Evolutionary conservation across 768 basidiomycete species (phyloP).

Genomic region (Boletus coccyginus): DNA sequence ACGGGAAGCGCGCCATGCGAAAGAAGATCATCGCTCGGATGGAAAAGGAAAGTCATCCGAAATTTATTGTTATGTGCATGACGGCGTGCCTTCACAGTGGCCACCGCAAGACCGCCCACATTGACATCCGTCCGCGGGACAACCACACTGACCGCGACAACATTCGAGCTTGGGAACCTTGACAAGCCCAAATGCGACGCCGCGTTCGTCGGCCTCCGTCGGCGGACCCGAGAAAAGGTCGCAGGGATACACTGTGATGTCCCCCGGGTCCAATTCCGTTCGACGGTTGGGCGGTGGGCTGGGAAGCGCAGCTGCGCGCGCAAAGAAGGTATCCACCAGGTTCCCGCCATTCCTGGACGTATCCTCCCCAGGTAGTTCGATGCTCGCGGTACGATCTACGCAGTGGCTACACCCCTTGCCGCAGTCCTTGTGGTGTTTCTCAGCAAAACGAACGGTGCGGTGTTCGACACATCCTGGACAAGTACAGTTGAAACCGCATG

Average conservation of each 20-base stretch:
- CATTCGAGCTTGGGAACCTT: constrained; percentile 65
- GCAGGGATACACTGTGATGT: constrained; percentile 45
- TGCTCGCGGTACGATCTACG: constrained; percentile 48
- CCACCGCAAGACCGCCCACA: constrained; percentile 59
- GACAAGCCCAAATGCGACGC: constrained; percentile 47
- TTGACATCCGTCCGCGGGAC: constrained; percentile 50
- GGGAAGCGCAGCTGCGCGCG: constrained; percentile 69
- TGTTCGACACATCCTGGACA: constrained; percentile 77
- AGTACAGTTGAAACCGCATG: constrained; percentile 63
- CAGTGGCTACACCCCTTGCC: constrained; percentile 59
- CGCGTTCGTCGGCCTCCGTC: constrained; percentile 37
- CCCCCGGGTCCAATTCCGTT: constrained; percentile 46
- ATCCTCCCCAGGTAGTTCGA: constrained; percentile 40
- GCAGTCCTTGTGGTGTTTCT: constrained; percentile 36
- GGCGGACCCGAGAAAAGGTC: constrained; percentile 35
- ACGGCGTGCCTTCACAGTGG: constrained; percentile 34
- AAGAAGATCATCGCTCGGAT: not conserved
- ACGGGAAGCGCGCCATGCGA: not conserved
- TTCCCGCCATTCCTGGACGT: constrained; percentile 17
- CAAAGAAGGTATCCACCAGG: constrained; percentile 63
- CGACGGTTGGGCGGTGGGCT: constrained; percentile 46
- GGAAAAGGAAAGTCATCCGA: not conserved
- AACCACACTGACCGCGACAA: constrained; percentile 60
- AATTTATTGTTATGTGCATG: not conserved
- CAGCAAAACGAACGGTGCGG: constrained; percentile 50